Evolutionary conservation across 345 rosid species (phyloP).

Genomic region (Murraya koenigii): DNA sequence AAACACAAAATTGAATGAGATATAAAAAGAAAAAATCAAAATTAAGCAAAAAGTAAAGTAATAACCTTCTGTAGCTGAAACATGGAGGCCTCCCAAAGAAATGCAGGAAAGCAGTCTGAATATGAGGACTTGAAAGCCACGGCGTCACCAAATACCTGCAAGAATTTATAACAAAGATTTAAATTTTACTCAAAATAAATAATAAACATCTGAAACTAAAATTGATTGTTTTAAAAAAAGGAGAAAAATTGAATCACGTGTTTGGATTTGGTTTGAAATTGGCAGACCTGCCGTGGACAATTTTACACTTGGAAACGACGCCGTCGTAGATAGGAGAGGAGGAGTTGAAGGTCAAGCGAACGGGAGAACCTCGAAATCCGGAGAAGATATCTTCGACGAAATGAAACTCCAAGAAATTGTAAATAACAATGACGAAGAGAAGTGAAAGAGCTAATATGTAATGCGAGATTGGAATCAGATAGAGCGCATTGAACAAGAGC

Average conservation of each 20-base stretch:
- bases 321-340: conserved; percentile 49
- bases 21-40: neutral
- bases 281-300: conserved; percentile 66
- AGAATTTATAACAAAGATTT: neutral
- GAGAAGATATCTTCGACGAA: conserved; percentile 53
- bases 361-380: conserved; percentile 40
- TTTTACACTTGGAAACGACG: conserved; percentile 62
- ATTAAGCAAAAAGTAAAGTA: neutral
- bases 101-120: conserved; percentile 68
- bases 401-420: conserved; percentile 69
- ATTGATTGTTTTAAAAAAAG: neutral
- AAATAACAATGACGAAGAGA: conserved; percentile 34
- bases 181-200: neutral
- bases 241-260: neutral
- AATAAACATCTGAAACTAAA: neutral
- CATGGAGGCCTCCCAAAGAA: conserved; percentile 72
- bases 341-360: conserved; percentile 41
- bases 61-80: conserved; percentile 70
- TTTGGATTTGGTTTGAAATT: no score
- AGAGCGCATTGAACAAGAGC: conserved; percentile 43
- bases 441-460: conserved; percentile 35
- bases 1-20: neutral
- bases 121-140: conserved; percentile 87
- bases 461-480: conserved; percentile 51
- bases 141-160: conserved; percentile 71